Evolutionary conservation across 768 basidiomycete genomes (phyloP).

Genomic region (Agrocybe pediades): DNA sequence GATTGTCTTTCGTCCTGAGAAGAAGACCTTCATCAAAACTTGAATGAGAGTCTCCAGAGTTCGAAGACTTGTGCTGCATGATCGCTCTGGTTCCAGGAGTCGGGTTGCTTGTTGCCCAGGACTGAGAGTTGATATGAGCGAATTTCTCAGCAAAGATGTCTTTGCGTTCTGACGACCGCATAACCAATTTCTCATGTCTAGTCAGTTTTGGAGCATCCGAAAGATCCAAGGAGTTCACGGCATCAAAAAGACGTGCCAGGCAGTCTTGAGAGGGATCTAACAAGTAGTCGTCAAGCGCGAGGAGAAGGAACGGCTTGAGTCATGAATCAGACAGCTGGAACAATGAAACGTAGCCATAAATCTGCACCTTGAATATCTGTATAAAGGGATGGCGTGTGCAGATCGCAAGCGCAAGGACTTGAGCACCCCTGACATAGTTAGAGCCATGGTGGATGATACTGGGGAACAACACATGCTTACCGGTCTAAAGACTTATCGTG

Average conservation of each 20-base stretch:
- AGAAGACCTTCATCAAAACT: slow-evolving; percentile 74
- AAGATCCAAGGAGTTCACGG: slow-evolving; percentile 90
- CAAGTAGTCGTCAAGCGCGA: slow-evolving; percentile 96
- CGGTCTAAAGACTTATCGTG: slow-evolving; percentile 82
- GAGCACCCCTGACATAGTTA: slow-evolving; percentile 68
- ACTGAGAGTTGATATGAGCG: slow-evolving; percentile 34
- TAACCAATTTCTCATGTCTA: slow-evolving; percentile 82
- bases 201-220: slow-evolving; percentile 77
- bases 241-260: slow-evolving; percentile 86
- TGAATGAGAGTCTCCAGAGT: slow-evolving; percentile 62
- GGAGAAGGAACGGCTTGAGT: slow-evolving; percentile 81
- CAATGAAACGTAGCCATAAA: neutral
- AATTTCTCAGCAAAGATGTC: slow-evolving; percentile 93
- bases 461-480: slow-evolving; percentile 38
- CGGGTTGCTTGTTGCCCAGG: slow-evolving; percentile 25
- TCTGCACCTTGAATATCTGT: slow-evolving; percentile 87
- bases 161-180: slow-evolving; percentile 88
- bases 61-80: slow-evolving; percentile 47
- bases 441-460: slow-evolving; percentile 1
- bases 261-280: slow-evolving; percentile 86
- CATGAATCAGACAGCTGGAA: neutral
- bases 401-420: slow-evolving; percentile 93
- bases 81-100: slow-evolving; percentile 25
- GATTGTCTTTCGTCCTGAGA: slow-evolving; percentile 41
- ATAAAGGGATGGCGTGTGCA: slow-evolving; percentile 93